phyloP scores from a whole-genome alignment of 371 early-diverging fungal genomes.

The Coemansia sp. region DNA sequence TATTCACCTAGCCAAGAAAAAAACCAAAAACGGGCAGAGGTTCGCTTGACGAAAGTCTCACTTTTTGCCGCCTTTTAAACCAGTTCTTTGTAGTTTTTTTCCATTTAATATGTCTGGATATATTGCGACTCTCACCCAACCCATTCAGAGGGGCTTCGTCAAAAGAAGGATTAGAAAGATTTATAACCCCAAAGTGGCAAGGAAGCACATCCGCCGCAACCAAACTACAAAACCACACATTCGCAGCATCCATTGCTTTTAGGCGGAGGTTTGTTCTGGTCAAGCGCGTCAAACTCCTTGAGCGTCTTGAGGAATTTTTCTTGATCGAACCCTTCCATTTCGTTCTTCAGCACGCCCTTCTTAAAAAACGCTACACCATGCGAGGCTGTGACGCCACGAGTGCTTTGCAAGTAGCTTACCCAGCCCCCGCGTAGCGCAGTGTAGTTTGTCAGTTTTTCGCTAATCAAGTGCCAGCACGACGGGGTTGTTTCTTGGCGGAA shows the following conservation, averaged over 20 bases:
- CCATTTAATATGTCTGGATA: background rate
- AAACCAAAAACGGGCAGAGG: background rate
- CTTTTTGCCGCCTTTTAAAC: background rate
- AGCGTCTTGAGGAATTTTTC: constrained; percentile 6
- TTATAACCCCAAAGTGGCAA: background rate
- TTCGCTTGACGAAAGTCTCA: background rate
- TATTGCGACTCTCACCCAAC: background rate
- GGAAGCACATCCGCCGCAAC: background rate
- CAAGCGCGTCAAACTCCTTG: constrained; percentile 14
- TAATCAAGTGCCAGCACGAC: constrained; percentile 10
- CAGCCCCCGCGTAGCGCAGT: constrained; percentile 10
- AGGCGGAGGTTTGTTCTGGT: background rate
- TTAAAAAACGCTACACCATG: constrained; percentile 36
- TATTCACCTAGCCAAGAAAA: background rate
- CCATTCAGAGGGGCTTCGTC: background rate
- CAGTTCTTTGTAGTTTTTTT: background rate
- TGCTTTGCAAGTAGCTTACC: constrained; percentile 1
- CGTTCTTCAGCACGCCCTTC: constrained; percentile 1
- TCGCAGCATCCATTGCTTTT: constrained; percentile 9
- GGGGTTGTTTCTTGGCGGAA: constrained; percentile 2
- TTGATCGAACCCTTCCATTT: constrained; percentile 14
- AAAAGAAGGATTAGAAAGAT: background rate
- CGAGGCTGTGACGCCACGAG: constrained; percentile 1
- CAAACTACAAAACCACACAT: constrained; percentile 10
- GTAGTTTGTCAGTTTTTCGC: background rate